A percentile compares a stretch with the other conserved stretches of the same genome.
phyloP scores from a whole-genome alignment of 495 filamentous ascomycete species.

The Podospora pseudocomata region DNA sequence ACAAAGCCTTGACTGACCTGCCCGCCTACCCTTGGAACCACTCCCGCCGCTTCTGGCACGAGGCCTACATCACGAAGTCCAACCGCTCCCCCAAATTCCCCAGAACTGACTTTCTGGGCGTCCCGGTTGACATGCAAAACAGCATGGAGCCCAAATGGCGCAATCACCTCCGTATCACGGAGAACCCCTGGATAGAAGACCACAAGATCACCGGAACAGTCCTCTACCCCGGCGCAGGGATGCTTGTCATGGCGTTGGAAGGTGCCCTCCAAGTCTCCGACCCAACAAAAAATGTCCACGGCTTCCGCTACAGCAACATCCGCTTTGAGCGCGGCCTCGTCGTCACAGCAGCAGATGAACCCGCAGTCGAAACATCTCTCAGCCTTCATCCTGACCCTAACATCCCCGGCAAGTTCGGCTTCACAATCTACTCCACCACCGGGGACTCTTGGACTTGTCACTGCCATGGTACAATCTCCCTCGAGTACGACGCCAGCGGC shows the following conservation, averaged over 20 bases:
- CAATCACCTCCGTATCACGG: slow-evolving; percentile 36
- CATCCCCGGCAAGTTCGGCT: not conserved
- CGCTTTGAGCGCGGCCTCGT: slow-evolving; percentile 32
- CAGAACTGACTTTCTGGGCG: slow-evolving; percentile 47
- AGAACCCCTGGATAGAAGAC: slow-evolving; percentile 45
- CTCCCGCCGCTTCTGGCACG: slow-evolving; percentile 39
- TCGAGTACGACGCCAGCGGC: not conserved
- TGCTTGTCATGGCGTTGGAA: slow-evolving; percentile 47
- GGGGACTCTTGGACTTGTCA: slow-evolving; percentile 4
- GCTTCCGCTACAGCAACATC: slow-evolving; percentile 22
- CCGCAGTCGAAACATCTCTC: slow-evolving; percentile 36
- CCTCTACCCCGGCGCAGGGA: slow-evolving; percentile 46
- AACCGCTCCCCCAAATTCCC: slow-evolving; percentile 38
- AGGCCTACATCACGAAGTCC: slow-evolving; percentile 35
- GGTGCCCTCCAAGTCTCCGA: slow-evolving; percentile 38
- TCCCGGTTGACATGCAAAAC: slow-evolving; percentile 31
- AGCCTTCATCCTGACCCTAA: slow-evolving; percentile 21
- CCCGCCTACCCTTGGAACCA: slow-evolving; percentile 41
- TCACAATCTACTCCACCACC: slow-evolving; percentile 7
- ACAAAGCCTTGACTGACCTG: slow-evolving; percentile 25
- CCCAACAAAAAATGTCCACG: slow-evolving; percentile 11
- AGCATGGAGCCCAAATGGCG: slow-evolving; percentile 45
- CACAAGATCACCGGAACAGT: slow-evolving; percentile 38
- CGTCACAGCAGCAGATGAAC: slow-evolving; percentile 25
- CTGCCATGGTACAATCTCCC: slow-evolving; percentile 3